phyloP scores from a whole-genome alignment of 208 protist genomes.

The Porcisia deanei region DNA sequence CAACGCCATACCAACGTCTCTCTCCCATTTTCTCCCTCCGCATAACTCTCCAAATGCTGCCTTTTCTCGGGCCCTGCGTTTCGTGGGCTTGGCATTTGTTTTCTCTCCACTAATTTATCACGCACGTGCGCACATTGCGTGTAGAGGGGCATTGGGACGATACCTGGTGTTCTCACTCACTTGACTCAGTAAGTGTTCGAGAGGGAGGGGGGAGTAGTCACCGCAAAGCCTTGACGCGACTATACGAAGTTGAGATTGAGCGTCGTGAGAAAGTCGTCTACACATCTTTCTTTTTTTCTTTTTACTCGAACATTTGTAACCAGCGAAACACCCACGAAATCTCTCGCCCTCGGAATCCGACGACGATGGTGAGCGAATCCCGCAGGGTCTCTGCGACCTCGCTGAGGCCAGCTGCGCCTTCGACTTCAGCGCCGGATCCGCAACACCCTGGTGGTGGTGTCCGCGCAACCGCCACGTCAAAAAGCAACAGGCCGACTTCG shows the following conservation, averaged over 20 bases:
- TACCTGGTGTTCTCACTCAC: neutral
- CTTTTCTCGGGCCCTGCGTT: neutral
- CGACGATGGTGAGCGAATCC: conserved; percentile 12
- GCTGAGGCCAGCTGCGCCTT: neutral
- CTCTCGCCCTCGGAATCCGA: neutral
- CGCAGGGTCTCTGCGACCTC: conserved; percentile 5
- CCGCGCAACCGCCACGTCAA: neutral
- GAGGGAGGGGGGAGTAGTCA: neutral
- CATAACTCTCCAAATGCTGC: neutral
- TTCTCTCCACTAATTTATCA: neutral
- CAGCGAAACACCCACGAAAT: conserved; percentile 1
- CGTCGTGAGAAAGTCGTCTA: neutral
- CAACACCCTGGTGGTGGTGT: neutral
- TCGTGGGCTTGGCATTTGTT: no score
- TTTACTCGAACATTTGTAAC: neutral
- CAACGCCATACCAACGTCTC: neutral
- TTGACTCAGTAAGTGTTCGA: neutral
- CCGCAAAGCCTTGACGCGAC: neutral
- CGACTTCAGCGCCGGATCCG: conserved; percentile 1
- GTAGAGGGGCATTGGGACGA: neutral
- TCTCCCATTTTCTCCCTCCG: no score
- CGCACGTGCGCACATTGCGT: neutral
- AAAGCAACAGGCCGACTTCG: neutral
- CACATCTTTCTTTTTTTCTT: neutral
- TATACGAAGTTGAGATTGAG: neutral